Evolutionary conservation across 805 yeast species (phyloP), one percentile per base, ranked within the genome.

Genomic region (Ogataea nitratoaversa): DNA sequence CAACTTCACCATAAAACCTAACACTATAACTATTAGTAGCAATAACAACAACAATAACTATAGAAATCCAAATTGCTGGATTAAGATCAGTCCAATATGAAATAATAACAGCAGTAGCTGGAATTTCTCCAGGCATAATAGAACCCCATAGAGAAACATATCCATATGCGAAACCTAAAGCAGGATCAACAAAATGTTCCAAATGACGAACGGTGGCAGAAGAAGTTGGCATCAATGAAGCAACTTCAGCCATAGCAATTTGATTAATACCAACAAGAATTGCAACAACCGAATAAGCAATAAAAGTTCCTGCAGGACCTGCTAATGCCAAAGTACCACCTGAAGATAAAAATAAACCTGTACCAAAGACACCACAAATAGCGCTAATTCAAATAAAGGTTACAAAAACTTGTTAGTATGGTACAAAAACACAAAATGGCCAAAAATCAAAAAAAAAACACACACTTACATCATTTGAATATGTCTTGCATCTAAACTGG

Each of bases 341-440:
- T n/a, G 72, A 65, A 44, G 78, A 78, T 35, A 74, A 66, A 42
- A 73, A 71, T 35, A 73, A 60, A 34, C 78, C 79, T 13, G 86
- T 79, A 57, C 89, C 89, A 47, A 82, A 79, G 41, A 82, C 74
- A 51, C 86, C 86, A 42, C 85, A 87, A 37, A 82, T 70, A 20
- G 87, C 83, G 41, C 80, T 74, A 76, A 80, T 74, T 59, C 78
- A 83, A 40, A 74, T 63, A 46, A 23, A 23, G 25, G 11, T 8
- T 8, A 23, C 7, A 23, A 11, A 8, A 23, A 23, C 11, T 7
- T 23, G n/a, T n/a, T n/a, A n/a, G n/a, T n/a, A n/a, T n/a, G n/a
- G n/a, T n/a, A n/a, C n/a, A n/a, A n/a, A n/a, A n/a, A n/a, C n/a
- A n/a, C n/a, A n/a, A n/a, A n/a, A n/a, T n/a, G n/a, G n/a, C n/a